Percentiles rank a stretch among this genome's conserved stretches.
These are phyloP conservation scores for Hevea brasiliensis DNA, from an alignment of 345 rosid species.

Conservation along the genomic window DNA sequence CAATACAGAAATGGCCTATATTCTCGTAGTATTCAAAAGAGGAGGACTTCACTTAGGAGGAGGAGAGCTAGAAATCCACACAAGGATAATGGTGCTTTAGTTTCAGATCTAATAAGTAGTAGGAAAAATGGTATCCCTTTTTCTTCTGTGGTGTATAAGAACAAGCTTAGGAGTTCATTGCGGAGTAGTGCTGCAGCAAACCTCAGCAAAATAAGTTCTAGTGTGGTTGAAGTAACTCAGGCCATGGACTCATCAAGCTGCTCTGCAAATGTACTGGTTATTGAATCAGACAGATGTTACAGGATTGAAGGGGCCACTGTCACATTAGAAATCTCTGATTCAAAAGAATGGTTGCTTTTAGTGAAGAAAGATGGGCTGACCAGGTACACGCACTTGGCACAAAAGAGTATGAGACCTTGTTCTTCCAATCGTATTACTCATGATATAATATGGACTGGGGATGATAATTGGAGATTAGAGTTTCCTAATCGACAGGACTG, in stretches of 20 bases:
- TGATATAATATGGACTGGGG: conserved; percentile 65
- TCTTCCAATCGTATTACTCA: conserved; percentile 64
- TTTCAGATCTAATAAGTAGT: conserved; percentile 56
- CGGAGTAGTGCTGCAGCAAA: conserved; percentile 30
- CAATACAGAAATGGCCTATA: conserved; percentile 49
- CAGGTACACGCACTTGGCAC: conserved; percentile 50
- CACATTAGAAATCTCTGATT: conserved; percentile 50
- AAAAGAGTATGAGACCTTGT: conserved; percentile 59
- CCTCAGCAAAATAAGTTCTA: conserved; percentile 35
- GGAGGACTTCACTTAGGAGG: conserved; percentile 70
- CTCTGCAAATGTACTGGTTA: conserved; percentile 58
- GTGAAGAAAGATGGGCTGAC: conserved; percentile 54
- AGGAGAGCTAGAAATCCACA: conserved; percentile 65
- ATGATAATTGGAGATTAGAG: conserved; percentile 84
- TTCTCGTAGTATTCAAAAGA: conserved; percentile 65
- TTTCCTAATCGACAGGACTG: conserved; percentile 70
- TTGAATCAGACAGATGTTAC: conserved; percentile 62
- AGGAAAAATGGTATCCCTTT: conserved; percentile 55
- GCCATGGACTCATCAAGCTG: conserved; percentile 49
- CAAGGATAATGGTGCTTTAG: conserved; percentile 53
- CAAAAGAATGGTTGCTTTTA: conserved; percentile 69
- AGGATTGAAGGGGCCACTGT: conserved; percentile 67
- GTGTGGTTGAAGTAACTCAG: conserved; percentile 28
- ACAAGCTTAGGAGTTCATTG: conserved; percentile 52
- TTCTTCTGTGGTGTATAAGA: conserved; percentile 45